Evolutionary conservation across 441 rosid genomes (phyloP).

Genomic region (Theobroma grandiflorum): DNA sequence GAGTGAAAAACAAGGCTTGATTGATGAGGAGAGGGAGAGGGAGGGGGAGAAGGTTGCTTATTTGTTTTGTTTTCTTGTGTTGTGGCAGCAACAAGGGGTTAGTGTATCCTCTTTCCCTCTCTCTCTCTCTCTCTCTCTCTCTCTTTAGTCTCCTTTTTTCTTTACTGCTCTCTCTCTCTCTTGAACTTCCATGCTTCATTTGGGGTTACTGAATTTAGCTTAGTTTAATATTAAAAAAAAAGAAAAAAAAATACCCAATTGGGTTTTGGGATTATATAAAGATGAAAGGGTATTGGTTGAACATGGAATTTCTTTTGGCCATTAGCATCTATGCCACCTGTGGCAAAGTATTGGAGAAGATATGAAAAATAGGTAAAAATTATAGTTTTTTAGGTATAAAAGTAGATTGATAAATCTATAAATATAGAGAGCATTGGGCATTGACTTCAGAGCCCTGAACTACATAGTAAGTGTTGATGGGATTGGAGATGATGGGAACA

Average conservation of each 20-base stretch:
- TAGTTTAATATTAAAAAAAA: not conserved
- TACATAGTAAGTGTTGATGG: conserved; percentile 32
- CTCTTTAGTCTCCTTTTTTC: not conserved
- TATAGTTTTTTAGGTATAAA: not conserved
- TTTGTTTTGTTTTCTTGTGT: conserved; percentile 24
- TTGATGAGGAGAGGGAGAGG: conserved; percentile 24
- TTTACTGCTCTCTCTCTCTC: not conserved
- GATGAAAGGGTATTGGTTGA: conserved; percentile 35
- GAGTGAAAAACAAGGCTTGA: conserved; percentile 37
- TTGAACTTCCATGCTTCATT: not conserved
- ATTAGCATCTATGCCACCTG: conserved; percentile 35
- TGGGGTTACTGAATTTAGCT: not conserved
- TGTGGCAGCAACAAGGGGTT: conserved; percentile 13
- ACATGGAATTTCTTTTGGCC: conserved; percentile 43
- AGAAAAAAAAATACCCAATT: conserved; percentile 12
- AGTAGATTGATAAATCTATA: not conserved
- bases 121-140: not conserved
- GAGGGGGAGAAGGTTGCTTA: conserved; percentile 6
- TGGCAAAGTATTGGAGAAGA: conserved; percentile 25
- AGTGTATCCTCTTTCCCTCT: not conserved
- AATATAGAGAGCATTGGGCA: conserved; percentile 23
- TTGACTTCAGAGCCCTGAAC: conserved; percentile 58
- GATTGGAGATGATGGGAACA: conserved; percentile 46
- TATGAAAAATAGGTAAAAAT: not conserved
- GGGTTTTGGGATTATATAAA: conserved; percentile 44